Base-by-base conservation (phyloP, 2,329 filamentous ascomycete genomes). In the Chalaropsis thielavioides region DNA sequence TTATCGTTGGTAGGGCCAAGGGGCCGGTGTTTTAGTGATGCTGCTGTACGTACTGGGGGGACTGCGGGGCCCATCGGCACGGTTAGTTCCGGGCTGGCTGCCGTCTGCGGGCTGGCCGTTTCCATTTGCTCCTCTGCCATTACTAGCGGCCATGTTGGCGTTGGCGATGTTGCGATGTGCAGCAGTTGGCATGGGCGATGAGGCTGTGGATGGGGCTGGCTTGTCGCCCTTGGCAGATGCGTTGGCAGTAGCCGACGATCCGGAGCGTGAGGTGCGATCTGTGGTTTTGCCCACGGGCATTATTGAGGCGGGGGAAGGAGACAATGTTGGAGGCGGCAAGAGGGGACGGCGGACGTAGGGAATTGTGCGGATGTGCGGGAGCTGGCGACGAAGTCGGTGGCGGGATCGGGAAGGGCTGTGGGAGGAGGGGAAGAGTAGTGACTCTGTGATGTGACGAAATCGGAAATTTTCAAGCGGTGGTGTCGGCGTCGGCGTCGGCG, bases 31-130 rank as follows among this genome's bases (percentile, higher is more conserved):
- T n/a, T n/a, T n/a, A n/a, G n/a, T n/a, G n/a, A n/a, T n/a, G n/a
- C 31, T 31, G 3, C 31, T 31, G 31, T 54, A 80, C 80, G 73
- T 78, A 83, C 82, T 85, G 35, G 83, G 83, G 69, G 83, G 83
- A 74, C 83, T 86, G 70, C 83, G 76, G 59, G 83, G 81, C 68
- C 81, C 82, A 66, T 84, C 82, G 71, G 84, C 83, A 69, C 81
- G 73, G 69, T 73, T 60, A 8, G 17, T 22, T 44, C 56, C 64
- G 43, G 61, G 41, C 40, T 66, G 60, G 15, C 65, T 49, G 62
- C 63, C 40, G 49, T 67, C 59, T n/a, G 51, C 66, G 15, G 60
- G 22, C 15, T 62, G 41, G 59, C 31, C 62, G 60, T 60, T 64
- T 49, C 38, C 62, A 31, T 60, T 64, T n/a, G 40, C 54, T 15